These are phyloP conservation scores for Platanthera zijinensis DNA, from an alignment of 106 monocot genomes.

Conservation along the genomic window DNA sequence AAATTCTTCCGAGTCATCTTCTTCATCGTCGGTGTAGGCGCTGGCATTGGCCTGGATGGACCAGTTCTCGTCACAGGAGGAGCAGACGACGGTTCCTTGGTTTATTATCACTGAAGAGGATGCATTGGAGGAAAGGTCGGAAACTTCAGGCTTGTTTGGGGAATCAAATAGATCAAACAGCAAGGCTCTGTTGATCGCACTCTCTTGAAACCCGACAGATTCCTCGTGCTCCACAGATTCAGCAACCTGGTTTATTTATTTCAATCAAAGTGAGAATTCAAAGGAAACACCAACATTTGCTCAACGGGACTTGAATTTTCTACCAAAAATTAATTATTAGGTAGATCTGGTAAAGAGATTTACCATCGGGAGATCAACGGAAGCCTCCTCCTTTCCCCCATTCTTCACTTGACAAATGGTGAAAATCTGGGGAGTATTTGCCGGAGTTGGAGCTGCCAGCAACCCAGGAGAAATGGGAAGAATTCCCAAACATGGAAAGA, in stretches of 20 bases:
- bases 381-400: not conserved
- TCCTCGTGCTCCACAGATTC: conserved; percentile 16
- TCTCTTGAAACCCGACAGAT: conserved; percentile 15
- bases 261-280: not conserved
- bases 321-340: not conserved
- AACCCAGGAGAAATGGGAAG: conserved; percentile 35
- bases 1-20: conserved; percentile 9
- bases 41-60: conserved; percentile 59
- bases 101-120: conserved; percentile 29
- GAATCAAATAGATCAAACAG: conserved; percentile 89
- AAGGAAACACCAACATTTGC: too few relatives aligned
- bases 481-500: conserved; percentile 28
- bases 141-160: conserved; percentile 42
- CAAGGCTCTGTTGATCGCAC: conserved; percentile 59
- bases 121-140: not conserved
- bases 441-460: conserved; percentile 77
- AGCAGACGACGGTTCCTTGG: conserved; percentile 27
- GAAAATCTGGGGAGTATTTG: conserved; percentile 55
- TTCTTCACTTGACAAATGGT: not conserved
- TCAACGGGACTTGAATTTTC: not conserved
- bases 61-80: conserved; percentile 41
- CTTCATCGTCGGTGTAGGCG: conserved; percentile 10
- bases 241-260: conserved; percentile 13
- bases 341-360: not conserved
- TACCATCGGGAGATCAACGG: not conserved